Evolutionary conservation across 1,284 basidiomycete genomes (phyloP).

Genomic region (Psilocybe mexicana): DNA sequence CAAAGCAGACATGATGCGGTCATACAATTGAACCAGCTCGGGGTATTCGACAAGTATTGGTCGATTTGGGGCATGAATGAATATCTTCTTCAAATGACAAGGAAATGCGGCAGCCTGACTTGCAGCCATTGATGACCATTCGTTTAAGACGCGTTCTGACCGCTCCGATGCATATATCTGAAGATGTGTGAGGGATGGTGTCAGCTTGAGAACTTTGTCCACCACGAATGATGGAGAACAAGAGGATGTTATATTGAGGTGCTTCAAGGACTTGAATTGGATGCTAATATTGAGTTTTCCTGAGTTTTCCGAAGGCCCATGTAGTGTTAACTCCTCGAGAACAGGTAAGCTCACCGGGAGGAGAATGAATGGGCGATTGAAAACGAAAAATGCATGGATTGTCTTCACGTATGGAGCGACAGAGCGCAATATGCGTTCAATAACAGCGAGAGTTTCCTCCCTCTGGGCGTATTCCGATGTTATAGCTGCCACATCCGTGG

Average conservation of each 20-base stretch:
- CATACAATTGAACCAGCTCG: constrained; percentile 5
- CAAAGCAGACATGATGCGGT: constrained; percentile 16
- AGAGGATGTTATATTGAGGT: constrained; percentile 18
- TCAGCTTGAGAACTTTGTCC: constrained; percentile 13
- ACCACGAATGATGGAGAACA: constrained; percentile 17
- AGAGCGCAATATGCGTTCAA: constrained; percentile 20
- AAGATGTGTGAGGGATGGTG: constrained; percentile 17
- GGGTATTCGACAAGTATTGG: constrained; percentile 13
- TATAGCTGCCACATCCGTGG: constrained; percentile 15
- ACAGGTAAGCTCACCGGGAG: constrained; percentile 23
- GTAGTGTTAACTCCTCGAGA: constrained; percentile 25
- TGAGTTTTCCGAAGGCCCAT: constrained; percentile 23
- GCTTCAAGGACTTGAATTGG: constrained; percentile 14
- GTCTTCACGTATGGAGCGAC: constrained; percentile 22
- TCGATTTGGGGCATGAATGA: constrained; percentile 18
- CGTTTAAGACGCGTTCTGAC: constrained; percentile 12
- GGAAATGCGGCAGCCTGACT: constrained; percentile 5
- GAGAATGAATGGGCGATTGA: constrained; percentile 26
- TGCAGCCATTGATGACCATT: constrained; percentile 11
- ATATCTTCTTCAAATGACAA: constrained; percentile 9
- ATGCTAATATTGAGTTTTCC: constrained; percentile 7
- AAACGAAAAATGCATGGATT: constrained; percentile 23
- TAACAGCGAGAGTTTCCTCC: constrained; percentile 17
- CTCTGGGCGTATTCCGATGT: constrained; percentile 15
- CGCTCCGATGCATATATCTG: constrained; percentile 21